Percentiles rank a stretch among this genome's conserved stretches.
Conservation (phyloP, 2,329 filamentous ascomycete species). For the Knufia fluminis region DNA sequence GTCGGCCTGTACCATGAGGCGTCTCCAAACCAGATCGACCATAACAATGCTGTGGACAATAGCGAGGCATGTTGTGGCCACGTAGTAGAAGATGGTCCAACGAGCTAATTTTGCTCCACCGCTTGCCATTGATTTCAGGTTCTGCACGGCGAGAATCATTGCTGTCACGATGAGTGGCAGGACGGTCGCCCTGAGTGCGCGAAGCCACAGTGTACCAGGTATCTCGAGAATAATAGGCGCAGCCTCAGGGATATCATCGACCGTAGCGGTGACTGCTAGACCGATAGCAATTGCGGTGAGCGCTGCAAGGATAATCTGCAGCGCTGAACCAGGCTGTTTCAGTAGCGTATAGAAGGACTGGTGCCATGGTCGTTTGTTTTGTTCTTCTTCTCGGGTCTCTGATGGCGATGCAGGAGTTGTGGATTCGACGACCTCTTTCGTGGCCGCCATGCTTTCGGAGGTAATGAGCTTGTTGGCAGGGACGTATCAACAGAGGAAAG, state of each 20-base stretch:
- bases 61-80: slow-evolving; percentile 42
- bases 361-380: slow-evolving; percentile 17
- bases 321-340: slow-evolving; percentile 37
- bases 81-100: slow-evolving; percentile 44
- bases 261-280: slow-evolving; percentile 36
- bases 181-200: slow-evolving; percentile 43
- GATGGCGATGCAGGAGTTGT: not conserved
- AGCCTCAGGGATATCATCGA: slow-evolving; percentile 36
- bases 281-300: slow-evolving; percentile 43
- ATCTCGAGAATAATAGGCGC: slow-evolving; percentile 38
- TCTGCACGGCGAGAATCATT: slow-evolving; percentile 44
- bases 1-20: slow-evolving; percentile 8
- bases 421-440: not conserved
- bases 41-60: slow-evolving; percentile 41
- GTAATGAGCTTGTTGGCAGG: not conserved
- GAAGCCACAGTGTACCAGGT: slow-evolving; percentile 43
- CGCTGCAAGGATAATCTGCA: slow-evolving; percentile 44
- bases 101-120: slow-evolving; percentile 38
- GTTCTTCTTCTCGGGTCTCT: not conserved
- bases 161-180: slow-evolving; percentile 45
- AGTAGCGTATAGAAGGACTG: slow-evolving; percentile 29
- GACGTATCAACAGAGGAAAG: too few relatives aligned
- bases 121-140: slow-evolving; percentile 39
- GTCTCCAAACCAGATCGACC: slow-evolving; percentile 38
- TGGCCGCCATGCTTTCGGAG: not conserved